A percentile compares a stretch with the other conserved stretches of the same genome.
Evolutionary conservation across 2,329 filamentous ascomycete genomes (phyloP).

Genomic region (Chrysoporthe cubensis): DNA sequence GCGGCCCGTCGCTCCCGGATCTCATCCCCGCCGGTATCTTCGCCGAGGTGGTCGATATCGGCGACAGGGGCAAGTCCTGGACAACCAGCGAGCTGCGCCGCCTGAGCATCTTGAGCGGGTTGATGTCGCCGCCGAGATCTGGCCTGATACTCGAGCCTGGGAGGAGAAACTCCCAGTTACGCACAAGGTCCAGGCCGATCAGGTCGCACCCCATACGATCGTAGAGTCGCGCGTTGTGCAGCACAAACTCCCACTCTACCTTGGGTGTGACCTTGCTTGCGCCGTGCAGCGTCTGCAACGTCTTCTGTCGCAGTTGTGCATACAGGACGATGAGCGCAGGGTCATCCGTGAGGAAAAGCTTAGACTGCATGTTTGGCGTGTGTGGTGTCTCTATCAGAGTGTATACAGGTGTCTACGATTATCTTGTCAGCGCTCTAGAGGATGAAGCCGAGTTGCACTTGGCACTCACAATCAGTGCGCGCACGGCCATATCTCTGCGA

Average conservation of each 20-base stretch:
- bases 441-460: not conserved
- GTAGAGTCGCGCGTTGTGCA: conserved; percentile 83
- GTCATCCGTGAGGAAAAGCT: conserved; percentile 86
- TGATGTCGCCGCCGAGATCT: conserved; percentile 53
- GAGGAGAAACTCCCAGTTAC: conserved; percentile 81
- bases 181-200: conserved; percentile 81
- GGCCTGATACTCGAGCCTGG: conserved; percentile 40
- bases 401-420: conserved; percentile 74
- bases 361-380: conserved; percentile 72
- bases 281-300: conserved; percentile 81
- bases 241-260: conserved; percentile 85
- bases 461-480: conserved; percentile 73
- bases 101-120: conserved; percentile 70
- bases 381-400: conserved; percentile 71
- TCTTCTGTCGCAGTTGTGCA: conserved; percentile 79
- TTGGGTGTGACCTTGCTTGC: conserved; percentile 78
- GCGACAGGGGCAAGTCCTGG: conserved; percentile 65
- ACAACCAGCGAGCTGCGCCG: conserved; percentile 79
- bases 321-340: conserved; percentile 88
- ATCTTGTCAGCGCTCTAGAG: not conserved
- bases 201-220: conserved; percentile 93
- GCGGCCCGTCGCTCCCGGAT: conserved; percentile 41
- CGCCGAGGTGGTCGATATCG: conserved; percentile 39
- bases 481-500: conserved; percentile 80
- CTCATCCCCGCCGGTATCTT: conserved; percentile 47